A percentile compares a stretch with the other conserved stretches of the same genome.
These are phyloP conservation scores for Teratosphaeria destructans DNA, from an alignment of 2,329 filamentous ascomycete genomes.

Conservation along the genomic window DNA sequence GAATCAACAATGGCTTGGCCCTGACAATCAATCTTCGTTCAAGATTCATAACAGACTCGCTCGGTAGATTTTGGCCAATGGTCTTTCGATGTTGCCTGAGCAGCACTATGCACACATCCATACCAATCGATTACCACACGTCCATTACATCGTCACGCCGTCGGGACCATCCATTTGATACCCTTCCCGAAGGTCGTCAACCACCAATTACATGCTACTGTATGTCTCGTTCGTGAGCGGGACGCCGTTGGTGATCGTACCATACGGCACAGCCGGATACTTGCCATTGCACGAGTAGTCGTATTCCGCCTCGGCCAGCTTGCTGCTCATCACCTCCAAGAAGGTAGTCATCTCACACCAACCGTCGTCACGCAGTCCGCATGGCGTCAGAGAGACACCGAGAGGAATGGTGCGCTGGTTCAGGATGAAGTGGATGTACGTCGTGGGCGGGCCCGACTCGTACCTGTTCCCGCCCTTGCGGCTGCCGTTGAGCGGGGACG, in stretches of 20 bases:
- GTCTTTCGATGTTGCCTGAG: not conserved
- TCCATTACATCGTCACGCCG: not conserved
- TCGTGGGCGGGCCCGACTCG: conserved; percentile 38
- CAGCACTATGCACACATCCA: not conserved
- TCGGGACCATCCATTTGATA: not conserved
- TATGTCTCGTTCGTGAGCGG: conserved; percentile 21
- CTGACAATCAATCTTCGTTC: no score
- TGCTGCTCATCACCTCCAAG: conserved; percentile 49
- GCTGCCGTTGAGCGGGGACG: conserved; percentile 49
- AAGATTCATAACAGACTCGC: no score
- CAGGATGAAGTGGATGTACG: conserved; percentile 63
- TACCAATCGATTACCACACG: not conserved
- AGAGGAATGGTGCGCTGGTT: conserved; percentile 60
- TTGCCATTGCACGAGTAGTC: conserved; percentile 57
- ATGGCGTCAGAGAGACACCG: conserved; percentile 54
- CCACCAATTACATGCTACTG: not conserved
- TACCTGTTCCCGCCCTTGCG: conserved; percentile 40
- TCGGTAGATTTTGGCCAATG: no score
- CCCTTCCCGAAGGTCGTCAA: not conserved
- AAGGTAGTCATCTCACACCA: conserved; percentile 69
- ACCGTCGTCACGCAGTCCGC: conserved; percentile 57
- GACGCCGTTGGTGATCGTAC: conserved; percentile 40
- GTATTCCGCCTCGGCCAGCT: conserved; percentile 48
- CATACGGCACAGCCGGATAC: conserved; percentile 40
- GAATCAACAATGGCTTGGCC: no score